Base-by-base conservation (phyloP, 345 rosid genomes). In the Bruguiera gymnorhiza region DNA sequence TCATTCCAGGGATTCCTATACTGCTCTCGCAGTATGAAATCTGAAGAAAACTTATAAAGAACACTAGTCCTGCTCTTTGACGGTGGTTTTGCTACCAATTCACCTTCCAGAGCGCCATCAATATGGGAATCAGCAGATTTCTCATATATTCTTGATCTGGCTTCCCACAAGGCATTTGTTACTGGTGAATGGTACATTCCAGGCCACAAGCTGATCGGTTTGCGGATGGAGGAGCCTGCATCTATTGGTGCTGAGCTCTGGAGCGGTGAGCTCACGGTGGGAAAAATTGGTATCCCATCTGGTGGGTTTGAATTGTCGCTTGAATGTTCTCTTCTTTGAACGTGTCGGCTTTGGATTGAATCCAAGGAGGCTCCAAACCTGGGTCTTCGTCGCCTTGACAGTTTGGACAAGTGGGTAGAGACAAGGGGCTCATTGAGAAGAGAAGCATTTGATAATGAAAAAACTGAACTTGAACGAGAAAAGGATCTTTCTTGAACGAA, bases 171-270 rank as follows among this genome's bases (percentile, higher is more conserved):
- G 74, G 97, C 97, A 68, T 93, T 90, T 54, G 97, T 88, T 1
- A 90, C 98, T 3, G 98, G 97, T 1, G 98, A 90, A 67, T 88
- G 95, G 78, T 93, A 93, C 93, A 90, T 90, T 65, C 98, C 96
- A 59, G 98, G 98, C 98, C 98, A 93, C 46, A 93, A 74, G 78
- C 96, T 89, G 59, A 93, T 75, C 0, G 98, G 97, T 78, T 80
- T 89, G 10, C 97, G 75, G 60, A 90, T 83, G 0, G 96, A 90
- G 70, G 96, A 87, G 15, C 96, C 92, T 9, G 98, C 97, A 39
- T 90, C 97, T 52, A 88, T 90, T 56, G 93, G 84, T 8, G 24
- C 74, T 6, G 85, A 71, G 43, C 63, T 68, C 26, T 67, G 78
- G 19, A 10, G 2, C 4, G 78, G 75, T 43, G 78, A 31, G 67